A percentile compares a stretch with the other conserved stretches of the same genome.
These are phyloP conservation scores for Penicillium corylophilum DNA, from an alignment of 2,329 filamentous ascomycete genomes.

Conservation along the genomic window DNA sequence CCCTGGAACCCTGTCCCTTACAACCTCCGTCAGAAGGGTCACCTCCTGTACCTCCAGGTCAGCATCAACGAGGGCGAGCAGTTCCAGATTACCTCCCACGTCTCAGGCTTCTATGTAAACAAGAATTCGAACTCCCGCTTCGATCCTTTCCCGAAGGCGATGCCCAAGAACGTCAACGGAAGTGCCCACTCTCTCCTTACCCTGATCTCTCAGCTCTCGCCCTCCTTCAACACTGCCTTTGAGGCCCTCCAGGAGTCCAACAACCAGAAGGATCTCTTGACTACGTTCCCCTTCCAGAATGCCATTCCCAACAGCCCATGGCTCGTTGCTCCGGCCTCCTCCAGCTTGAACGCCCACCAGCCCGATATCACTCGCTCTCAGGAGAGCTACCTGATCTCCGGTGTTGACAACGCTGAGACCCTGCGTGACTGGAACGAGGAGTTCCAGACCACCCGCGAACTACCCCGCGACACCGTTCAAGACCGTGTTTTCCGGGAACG, in stretches of 20 bases:
- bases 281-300: constrained; percentile 94
- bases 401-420: constrained; percentile 90
- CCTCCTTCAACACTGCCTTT: constrained; percentile 77
- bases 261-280: constrained; percentile 79
- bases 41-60: constrained; percentile 84
- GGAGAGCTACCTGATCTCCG: constrained; percentile 85
- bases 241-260: constrained; percentile 78
- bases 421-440: constrained; percentile 98
- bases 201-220: constrained; percentile 74
- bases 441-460: constrained; percentile 92
- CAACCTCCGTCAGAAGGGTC: constrained; percentile 84
- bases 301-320: constrained; percentile 89
- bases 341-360: constrained; percentile 68
- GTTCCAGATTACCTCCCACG: constrained; percentile 87
- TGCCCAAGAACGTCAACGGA: constrained; percentile 69
- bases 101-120: constrained; percentile 96
- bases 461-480: constrained; percentile 90
- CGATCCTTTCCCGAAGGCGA: constrained; percentile 76
- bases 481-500: constrained; percentile 95
- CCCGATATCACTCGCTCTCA: constrained; percentile 86
- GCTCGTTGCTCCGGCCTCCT: constrained; percentile 69
- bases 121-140: constrained; percentile 95
- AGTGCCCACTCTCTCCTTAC: constrained; percentile 79
- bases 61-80: constrained; percentile 95
- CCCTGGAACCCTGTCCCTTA: constrained; percentile 96